Conservation (phyloP, 768 basidiomycete genomes). For the Coprinopsis marcescibilis region DNA sequence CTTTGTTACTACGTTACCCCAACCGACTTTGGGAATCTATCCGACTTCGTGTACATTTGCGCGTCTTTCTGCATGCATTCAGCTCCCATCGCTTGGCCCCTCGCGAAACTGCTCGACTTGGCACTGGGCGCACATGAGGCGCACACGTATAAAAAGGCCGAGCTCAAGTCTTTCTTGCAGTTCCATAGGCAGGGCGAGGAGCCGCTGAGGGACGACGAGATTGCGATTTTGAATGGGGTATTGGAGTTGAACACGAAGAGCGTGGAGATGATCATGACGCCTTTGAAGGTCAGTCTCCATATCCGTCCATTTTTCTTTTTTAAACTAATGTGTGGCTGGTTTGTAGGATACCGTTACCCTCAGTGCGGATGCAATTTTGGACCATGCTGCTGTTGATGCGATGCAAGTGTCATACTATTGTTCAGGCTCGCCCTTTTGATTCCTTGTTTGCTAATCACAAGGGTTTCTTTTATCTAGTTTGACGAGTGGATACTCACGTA, state of each 20-base stretch:
- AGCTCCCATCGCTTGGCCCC: slow-evolving; percentile 81
- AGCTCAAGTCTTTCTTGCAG: slow-evolving; percentile 71
- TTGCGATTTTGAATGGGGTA: slow-evolving; percentile 75
- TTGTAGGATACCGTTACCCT: slow-evolving; percentile 77
- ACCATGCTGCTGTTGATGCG: slow-evolving; percentile 71
- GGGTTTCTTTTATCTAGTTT: slow-evolving; percentile 34
- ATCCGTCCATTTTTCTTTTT: neutral
- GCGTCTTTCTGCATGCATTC: too few relatives aligned
- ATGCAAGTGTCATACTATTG: too few relatives aligned
- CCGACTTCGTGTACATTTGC: too few relatives aligned
- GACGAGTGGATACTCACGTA: slow-evolving; percentile 84
- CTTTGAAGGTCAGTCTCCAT: slow-evolving; percentile 52
- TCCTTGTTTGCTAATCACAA: slow-evolving; percentile 4
- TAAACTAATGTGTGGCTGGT: neutral
- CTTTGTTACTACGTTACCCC: too few relatives aligned
- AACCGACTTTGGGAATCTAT: too few relatives aligned
- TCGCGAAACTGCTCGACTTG: slow-evolving; percentile 75
- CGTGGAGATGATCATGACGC: slow-evolving; percentile 79
- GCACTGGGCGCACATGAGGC: slow-evolving; percentile 71
- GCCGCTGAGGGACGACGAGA: slow-evolving; percentile 75
- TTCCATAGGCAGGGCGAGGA: slow-evolving; percentile 77
- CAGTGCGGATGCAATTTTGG: slow-evolving; percentile 69
- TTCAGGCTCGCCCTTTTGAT: neutral
- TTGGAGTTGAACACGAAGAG: slow-evolving; percentile 72
- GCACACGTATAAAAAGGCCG: slow-evolving; percentile 78